phyloP scores from a whole-genome alignment of 257 asterid genomes.

The Capsicum rhomboideum region DNA sequence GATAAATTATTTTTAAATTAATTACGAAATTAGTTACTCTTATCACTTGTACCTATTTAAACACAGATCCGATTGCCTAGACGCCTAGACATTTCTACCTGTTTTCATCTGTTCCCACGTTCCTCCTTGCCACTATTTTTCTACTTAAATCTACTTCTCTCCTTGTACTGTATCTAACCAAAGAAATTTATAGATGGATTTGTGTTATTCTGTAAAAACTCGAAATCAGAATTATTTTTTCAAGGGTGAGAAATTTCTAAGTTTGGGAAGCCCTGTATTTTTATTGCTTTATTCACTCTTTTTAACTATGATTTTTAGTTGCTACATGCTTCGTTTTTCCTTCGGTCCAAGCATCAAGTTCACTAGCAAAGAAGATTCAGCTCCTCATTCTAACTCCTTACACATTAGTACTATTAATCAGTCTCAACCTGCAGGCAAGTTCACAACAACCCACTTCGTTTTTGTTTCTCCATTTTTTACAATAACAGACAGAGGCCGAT shows the following conservation, averaged over 20 bases:
- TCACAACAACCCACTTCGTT: not conserved
- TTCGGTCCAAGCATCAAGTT: not conserved
- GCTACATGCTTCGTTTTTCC: not conserved
- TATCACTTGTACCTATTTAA: too few relatives aligned
- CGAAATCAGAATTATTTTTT: not conserved
- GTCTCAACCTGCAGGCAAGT: not conserved
- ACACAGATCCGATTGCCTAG: too few relatives aligned
- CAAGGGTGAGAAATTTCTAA: not conserved
- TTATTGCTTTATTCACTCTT: conserved; percentile 2
- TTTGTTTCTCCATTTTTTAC: too few relatives aligned
- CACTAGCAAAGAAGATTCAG: not conserved
- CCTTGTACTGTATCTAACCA: not conserved
- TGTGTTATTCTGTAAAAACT: not conserved
- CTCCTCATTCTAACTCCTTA: not conserved
- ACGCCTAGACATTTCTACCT: not conserved
- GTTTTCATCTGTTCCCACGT: not conserved
- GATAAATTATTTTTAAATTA: too few relatives aligned
- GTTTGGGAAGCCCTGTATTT: not conserved
- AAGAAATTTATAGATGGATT: not conserved
- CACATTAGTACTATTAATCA: not conserved
- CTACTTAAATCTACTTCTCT: not conserved
- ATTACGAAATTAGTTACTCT: too few relatives aligned
- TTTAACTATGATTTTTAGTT: not conserved
- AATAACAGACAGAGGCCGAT: too few relatives aligned
- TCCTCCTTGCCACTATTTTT: not conserved